Evolutionary conservation across 805 yeast species (phyloP), one percentile per base, ranked within the genome.

Genomic region (Wickerhamiella alocasiicola): DNA sequence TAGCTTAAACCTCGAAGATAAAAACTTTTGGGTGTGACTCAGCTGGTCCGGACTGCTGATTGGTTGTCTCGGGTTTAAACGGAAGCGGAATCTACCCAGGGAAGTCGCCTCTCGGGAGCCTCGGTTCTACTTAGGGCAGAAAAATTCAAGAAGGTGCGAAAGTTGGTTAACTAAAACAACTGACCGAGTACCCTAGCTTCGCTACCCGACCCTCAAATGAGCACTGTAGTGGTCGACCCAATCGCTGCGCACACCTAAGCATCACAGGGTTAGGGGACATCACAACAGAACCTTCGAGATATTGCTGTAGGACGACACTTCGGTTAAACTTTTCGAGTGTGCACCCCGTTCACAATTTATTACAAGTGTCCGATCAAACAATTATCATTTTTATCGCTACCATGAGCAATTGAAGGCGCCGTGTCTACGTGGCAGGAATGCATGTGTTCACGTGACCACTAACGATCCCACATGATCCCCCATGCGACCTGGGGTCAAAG

Each of bases 141-240:
- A n/a, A 32, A 21, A 20, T 12, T 11, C 18, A 6, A 26, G 20
- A 18, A n/a, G 19, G 18, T 20, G 26, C 6, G 24, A 13, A 12
- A n/a, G 12, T 21, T 20, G 20, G 13, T 17, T 17, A 18, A 32
- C 26, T 13, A 17, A 26, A 26, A 20, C 36, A n/a, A n/a, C n/a
- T n/a, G n/a, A n/a, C n/a, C n/a, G n/a, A 21, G 36, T 7, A 21
- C 26, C 36, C 36, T 26, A 12, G 20, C 19, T 20, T 32, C 12
- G 26, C 13, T 32, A 32, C 26, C 36, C 36, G 36, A 17, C 26
- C 26, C 36, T 32, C 36, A 20, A 26, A 12, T 32, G 36, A n/a
- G 36, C 26, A 32, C 36, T 32, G 36, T 32, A 12, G 36, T 20
- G 36, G 36, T 32, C n/a, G 36, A 20, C 36, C 36, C 36, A 21